These are phyloP conservation scores for Cercospora canescens DNA, from an alignment of 2,329 filamentous ascomycete genomes.

Conservation along the genomic window DNA sequence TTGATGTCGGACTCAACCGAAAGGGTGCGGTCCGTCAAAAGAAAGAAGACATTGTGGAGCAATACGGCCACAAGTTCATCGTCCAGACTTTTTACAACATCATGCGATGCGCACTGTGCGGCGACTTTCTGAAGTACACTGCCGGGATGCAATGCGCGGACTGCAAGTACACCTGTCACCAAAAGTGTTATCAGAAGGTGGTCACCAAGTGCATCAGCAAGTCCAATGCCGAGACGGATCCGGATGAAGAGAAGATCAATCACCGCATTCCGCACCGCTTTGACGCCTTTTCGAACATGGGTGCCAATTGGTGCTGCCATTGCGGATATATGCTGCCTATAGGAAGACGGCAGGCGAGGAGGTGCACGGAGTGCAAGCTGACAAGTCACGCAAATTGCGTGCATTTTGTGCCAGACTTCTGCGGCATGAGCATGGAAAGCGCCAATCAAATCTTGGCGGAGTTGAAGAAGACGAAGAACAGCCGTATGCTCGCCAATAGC, in stretches of 20 bases:
- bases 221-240: conserved; percentile 96
- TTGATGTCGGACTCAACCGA: conserved; percentile 87
- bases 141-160: conserved; percentile 99
- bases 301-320: conserved; percentile 99
- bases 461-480: conserved; percentile 74
- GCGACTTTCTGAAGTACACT: conserved; percentile 97
- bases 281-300: conserved; percentile 94
- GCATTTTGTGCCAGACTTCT: conserved; percentile 96
- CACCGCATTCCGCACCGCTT: conserved; percentile 98
- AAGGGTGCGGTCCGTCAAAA: conserved; percentile 96
- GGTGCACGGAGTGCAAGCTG: conserved; percentile 90
- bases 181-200: conserved; percentile 93
- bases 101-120: conserved; percentile 97
- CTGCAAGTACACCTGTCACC: conserved; percentile 99
- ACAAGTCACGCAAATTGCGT: conserved; percentile 90
- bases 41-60: conserved; percentile 97
- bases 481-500: conserved; percentile 30
- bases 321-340: conserved; percentile 95
- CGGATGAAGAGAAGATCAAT: conserved; percentile 99
- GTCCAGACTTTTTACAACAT: conserved; percentile 99
- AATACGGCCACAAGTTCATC: conserved; percentile 98
- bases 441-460: conserved; percentile 92
- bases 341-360: conserved; percentile 91
- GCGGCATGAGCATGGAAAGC: conserved; percentile 97
- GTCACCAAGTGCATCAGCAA: conserved; percentile 99